A percentile compares a stretch with the other conserved stretches of the same genome.
Conservation (phyloP, 2,329 filamentous ascomycete genomes). For the Fusarium marasasianum region DNA sequence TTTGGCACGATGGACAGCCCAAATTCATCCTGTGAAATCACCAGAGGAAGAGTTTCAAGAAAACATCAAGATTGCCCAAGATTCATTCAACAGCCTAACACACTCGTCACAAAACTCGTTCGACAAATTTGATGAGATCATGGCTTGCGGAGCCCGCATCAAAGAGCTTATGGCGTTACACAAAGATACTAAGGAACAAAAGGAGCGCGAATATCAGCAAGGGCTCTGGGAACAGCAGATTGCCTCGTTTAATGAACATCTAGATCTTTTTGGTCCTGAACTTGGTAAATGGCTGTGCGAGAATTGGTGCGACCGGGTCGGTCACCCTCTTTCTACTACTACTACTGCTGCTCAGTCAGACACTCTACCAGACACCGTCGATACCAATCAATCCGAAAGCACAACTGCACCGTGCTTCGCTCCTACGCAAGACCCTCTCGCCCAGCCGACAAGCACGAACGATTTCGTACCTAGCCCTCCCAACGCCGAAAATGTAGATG, state of each 20-base stretch:
- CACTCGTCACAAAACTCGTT: background rate
- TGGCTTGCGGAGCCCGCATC: background rate
- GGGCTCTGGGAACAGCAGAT: background rate
- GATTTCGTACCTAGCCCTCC: background rate
- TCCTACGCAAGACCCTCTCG: background rate
- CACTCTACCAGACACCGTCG: background rate
- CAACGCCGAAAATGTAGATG: background rate
- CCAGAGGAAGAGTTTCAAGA: background rate
- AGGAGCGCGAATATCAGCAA: background rate
- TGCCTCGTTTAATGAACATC: background rate
- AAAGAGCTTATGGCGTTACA: background rate
- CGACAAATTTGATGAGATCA: background rate
- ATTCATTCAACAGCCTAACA: background rate
- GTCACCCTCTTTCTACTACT: background rate
- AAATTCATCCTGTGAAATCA: background rate
- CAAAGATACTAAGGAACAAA: background rate
- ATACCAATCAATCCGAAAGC: background rate
- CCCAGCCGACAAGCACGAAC: background rate
- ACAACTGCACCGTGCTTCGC: accelerated
- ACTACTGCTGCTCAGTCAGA: background rate
- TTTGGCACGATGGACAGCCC: background rate
- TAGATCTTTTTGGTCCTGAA: background rate
- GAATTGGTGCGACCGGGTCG: background rate
- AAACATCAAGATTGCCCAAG: background rate
- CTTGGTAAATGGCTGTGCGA: background rate